These are phyloP conservation scores for Alnus rubra DNA, from an alignment of 306 rosid species.

Conservation along the genomic window DNA sequence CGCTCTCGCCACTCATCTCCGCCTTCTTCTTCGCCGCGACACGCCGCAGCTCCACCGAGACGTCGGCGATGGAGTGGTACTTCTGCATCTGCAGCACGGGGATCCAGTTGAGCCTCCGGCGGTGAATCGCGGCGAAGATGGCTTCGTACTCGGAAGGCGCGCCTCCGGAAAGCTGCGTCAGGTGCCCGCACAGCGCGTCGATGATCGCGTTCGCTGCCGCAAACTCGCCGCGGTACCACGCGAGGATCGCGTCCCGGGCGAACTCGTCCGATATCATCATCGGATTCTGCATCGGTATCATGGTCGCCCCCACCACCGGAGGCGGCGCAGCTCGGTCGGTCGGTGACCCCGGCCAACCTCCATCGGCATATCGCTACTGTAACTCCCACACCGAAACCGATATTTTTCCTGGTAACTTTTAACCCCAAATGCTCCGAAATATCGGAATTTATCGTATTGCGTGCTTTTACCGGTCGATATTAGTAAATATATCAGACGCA, in stretches of 20 bases:
- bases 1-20: slow-evolving; percentile 9
- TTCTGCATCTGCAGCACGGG: slow-evolving; percentile 97
- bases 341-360: slow-evolving; percentile 63
- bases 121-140: slow-evolving; percentile 69
- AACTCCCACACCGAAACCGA: background rate
- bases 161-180: slow-evolving; percentile 42
- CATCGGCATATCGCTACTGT: slow-evolving; percentile 46
- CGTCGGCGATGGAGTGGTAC: slow-evolving; percentile 88
- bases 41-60: slow-evolving; percentile 62
- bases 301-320: slow-evolving; percentile 31
- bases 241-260: slow-evolving; percentile 75
- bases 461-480: slow-evolving; percentile 13
- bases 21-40: slow-evolving; percentile 35
- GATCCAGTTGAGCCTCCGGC: slow-evolving; percentile 90
- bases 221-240: slow-evolving; percentile 94
- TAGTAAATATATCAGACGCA: slow-evolving; percentile 9
- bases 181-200: slow-evolving; percentile 77
- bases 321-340: slow-evolving; percentile 45
- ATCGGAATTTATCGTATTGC: background rate
- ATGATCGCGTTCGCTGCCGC: slow-evolving; percentile 97
- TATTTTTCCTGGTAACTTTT: background rate
- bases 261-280: slow-evolving; percentile 60
- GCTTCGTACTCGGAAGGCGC: slow-evolving; percentile 40
- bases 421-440: background rate
- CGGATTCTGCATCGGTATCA: slow-evolving; percentile 43